Percentiles rank a stretch among this genome's conserved stretches.
phyloP scores from a whole-genome alignment of 257 asterid species.

The Cruciata laevipes region DNA sequence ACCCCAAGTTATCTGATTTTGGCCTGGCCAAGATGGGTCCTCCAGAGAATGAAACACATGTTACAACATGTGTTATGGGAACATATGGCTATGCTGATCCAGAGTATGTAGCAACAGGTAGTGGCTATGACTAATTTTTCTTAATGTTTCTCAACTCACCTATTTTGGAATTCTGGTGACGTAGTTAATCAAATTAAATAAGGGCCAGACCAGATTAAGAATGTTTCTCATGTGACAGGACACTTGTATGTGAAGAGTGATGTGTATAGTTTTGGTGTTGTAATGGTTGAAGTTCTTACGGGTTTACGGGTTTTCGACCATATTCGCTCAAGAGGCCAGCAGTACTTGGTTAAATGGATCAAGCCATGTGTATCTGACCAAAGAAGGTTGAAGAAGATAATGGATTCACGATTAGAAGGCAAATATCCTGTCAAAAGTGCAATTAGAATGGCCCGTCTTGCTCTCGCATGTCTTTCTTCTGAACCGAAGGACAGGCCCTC shows the following conservation, averaged over 20 bases:
- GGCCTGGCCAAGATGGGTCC: too few species aligned
- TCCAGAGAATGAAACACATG: too few species aligned
- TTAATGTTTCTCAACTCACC: too few species aligned
- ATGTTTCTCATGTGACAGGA: constrained; percentile 27
- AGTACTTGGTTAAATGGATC: constrained; percentile 44
- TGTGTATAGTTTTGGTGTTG: constrained; percentile 63
- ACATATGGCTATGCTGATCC: too few species aligned
- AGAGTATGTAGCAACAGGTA: too few species aligned
- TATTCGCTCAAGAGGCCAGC: constrained; percentile 37
- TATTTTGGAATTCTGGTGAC: too few species aligned
- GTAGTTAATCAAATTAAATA: too few species aligned
- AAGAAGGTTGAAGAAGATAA: constrained; percentile 39
- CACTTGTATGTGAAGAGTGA: constrained; percentile 56
- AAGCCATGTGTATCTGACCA: constrained; percentile 42
- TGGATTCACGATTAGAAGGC: constrained; percentile 52
- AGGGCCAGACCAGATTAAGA: background rate
- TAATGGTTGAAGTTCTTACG: constrained; percentile 52
- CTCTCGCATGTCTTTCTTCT: constrained; percentile 38
- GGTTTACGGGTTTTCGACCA: constrained; percentile 45
- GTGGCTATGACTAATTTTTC: too few species aligned
- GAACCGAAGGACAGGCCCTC: constrained; percentile 53
- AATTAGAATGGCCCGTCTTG: constrained; percentile 41
- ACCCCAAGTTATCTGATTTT: constrained; percentile 7
- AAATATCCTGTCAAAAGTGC: constrained; percentile 52
- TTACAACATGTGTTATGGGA: too few species aligned